A percentile compares a stretch with the other conserved stretches of the same genome.
phyloP scores from a whole-genome alignment of 495 filamentous ascomycete species.

The Hapsidospora chrysogenum region DNA sequence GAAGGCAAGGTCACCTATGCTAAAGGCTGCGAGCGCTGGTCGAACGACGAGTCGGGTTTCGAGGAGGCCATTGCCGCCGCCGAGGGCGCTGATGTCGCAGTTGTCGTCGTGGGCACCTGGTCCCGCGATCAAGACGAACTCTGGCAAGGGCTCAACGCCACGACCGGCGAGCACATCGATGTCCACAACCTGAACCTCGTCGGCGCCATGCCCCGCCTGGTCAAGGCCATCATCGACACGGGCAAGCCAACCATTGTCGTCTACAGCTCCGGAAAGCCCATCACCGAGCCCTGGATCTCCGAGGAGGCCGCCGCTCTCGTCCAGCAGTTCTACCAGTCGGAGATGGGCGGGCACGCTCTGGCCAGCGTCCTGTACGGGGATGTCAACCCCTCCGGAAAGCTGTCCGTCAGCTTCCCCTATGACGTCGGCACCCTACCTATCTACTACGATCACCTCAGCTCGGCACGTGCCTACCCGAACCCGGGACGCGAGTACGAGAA shows the following conservation, averaged over 20 bases:
- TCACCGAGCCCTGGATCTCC: conserved; percentile 53
- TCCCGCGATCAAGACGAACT: conserved; percentile 50
- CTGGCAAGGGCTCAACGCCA: conserved; percentile 52
- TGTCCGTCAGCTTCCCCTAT: conserved; percentile 40
- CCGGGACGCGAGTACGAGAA: conserved; percentile 31
- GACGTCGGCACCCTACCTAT: conserved; percentile 48
- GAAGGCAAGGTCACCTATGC: conserved; percentile 42
- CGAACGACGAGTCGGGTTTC: conserved; percentile 45
- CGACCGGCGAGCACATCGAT: conserved; percentile 58
- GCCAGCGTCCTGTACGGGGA: conserved; percentile 70
- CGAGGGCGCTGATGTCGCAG: conserved; percentile 47
- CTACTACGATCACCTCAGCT: conserved; percentile 58
- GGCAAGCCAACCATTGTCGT: conserved; percentile 53
- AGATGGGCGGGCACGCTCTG: conserved; percentile 64
- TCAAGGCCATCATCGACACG: conserved; percentile 44
- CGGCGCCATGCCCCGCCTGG: conserved; percentile 49
- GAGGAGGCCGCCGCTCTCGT: conserved; percentile 39
- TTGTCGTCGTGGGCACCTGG: conserved; percentile 61
- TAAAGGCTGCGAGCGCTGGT: conserved; percentile 58
- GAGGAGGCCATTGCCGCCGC: conserved; percentile 43
- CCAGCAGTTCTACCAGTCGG: conserved; percentile 57
- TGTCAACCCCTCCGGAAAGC: conserved; percentile 59
- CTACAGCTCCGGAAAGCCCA: conserved; percentile 50
- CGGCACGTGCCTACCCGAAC: conserved; percentile 33
- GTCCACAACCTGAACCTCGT: conserved; percentile 43